phyloP scores from a whole-genome alignment of 176 grass and related monocot genomes.

The Ensete ventricosum region DNA sequence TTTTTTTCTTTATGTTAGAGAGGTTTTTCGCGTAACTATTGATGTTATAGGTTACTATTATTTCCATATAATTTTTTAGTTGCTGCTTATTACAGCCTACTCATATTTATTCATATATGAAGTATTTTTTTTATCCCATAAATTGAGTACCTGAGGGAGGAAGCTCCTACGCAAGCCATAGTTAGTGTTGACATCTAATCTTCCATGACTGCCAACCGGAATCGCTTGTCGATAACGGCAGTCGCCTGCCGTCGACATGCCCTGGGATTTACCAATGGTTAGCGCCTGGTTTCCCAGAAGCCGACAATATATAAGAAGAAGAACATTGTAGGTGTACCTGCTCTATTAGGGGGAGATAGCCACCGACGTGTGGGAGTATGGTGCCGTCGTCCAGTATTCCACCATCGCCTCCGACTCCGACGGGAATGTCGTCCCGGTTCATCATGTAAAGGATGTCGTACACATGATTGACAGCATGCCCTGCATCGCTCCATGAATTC shows the following conservation, averaged over 20 bases:
- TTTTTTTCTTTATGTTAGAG: no score
- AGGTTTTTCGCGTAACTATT: no score
- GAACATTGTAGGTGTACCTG: constrained; percentile 32
- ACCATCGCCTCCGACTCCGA: constrained; percentile 74
- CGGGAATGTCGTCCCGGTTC: constrained; percentile 58
- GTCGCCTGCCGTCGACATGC: constrained; percentile 44
- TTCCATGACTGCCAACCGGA: constrained; percentile 50
- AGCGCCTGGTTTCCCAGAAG: background rate
- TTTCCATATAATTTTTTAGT: no score
- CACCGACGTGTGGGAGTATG: constrained; percentile 60
- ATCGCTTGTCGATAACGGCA: constrained; percentile 72
- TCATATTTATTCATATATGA: no score
- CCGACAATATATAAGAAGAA: constrained; percentile 17
- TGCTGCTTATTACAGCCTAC: no score
- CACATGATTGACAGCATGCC: constrained; percentile 66
- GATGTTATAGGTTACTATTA: no score
- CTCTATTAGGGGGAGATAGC: constrained; percentile 63
- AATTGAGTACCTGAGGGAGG: constrained; percentile 58
- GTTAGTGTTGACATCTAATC: constrained; percentile 52
- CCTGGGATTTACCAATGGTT: constrained; percentile 25
- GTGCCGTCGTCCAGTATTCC: constrained; percentile 57
- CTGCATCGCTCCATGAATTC: constrained; percentile 62
- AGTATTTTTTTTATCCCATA: no score
- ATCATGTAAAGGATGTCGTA: constrained; percentile 93
- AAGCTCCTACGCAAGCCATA: constrained; percentile 53